A percentile compares a stretch with the other conserved stretches of the same genome.
Conservation (phyloP, 495 filamentous ascomycete species). For the Astrothelium macrocarpum region DNA sequence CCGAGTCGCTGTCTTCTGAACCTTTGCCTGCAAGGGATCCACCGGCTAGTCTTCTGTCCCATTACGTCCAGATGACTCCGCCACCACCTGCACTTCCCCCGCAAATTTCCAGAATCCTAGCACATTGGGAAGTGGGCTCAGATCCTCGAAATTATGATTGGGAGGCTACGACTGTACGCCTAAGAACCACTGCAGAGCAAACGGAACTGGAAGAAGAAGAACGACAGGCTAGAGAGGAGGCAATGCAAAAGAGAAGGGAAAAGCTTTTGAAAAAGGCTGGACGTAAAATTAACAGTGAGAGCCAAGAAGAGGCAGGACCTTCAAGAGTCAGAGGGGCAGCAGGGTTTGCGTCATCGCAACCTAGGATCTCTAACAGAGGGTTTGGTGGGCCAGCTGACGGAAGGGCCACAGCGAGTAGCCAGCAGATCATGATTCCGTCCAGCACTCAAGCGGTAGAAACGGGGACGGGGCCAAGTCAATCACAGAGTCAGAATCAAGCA, state of each 20-base stretch:
- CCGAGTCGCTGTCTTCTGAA: not conserved
- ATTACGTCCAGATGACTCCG: not conserved
- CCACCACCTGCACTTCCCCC: not conserved
- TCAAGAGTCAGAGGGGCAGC: not conserved
- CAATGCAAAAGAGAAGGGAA: not conserved
- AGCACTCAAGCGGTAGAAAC: conserved; percentile 4
- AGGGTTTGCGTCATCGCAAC: not conserved
- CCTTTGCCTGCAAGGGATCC: not conserved
- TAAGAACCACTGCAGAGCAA: not conserved
- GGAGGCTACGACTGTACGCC: not conserved
- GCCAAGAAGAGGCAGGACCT: not conserved
- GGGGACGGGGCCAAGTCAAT: not conserved
- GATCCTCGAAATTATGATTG: not conserved
- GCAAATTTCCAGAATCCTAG: not conserved
- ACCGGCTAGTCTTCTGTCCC: not conserved
- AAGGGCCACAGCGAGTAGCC: conserved; percentile 9
- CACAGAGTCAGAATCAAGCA: conserved; percentile 16
- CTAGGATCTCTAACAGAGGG: conserved; percentile 9
- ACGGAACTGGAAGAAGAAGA: not conserved
- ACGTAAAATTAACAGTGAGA: not conserved
- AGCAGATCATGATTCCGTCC: conserved; percentile 4
- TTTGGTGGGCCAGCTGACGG: not conserved
- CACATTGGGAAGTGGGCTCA: not conserved
- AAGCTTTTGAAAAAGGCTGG: not conserved
- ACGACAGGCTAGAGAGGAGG: not conserved